Percentiles rank a stretch among this genome's conserved stretches.
Conservation (phyloP, 2,329 filamentous ascomycete genomes). For the Lachnellula cervina region DNA sequence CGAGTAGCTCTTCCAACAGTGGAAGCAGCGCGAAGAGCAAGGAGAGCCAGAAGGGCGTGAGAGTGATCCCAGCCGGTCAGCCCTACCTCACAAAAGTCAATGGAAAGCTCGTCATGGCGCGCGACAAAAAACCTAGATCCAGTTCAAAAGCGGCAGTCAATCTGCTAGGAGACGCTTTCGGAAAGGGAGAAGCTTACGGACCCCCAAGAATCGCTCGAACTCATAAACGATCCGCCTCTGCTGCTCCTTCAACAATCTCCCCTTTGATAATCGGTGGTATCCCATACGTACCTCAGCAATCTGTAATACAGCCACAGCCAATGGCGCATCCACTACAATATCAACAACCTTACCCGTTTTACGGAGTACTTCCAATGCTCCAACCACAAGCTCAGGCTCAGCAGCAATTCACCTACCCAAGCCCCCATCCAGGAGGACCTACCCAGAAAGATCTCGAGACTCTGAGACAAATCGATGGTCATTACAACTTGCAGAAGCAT, state of each 20-base stretch:
- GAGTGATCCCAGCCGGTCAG: conserved; percentile 18
- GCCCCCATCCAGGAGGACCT: conserved; percentile 7
- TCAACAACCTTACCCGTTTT: not conserved
- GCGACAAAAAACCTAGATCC: conserved; percentile 19
- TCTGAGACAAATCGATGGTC: conserved; percentile 18
- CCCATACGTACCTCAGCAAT: conserved; percentile 12
- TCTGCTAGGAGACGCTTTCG: conserved; percentile 22
- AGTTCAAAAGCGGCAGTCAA: conserved; percentile 8
- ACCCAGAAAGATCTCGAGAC: conserved; percentile 15
- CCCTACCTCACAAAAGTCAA: conserved; percentile 29
- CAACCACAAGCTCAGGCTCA: conserved; percentile 1
- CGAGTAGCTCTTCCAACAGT: not conserved
- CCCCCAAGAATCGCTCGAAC: not conserved
- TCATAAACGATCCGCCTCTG: not conserved
- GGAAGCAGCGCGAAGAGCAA: not conserved
- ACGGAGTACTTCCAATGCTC: not conserved
- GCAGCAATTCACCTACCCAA: not conserved
- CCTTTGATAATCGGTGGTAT: conserved; percentile 16
- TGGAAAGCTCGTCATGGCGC: conserved; percentile 28
- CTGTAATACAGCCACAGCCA: conserved; percentile 7
- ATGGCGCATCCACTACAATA: conserved; percentile 5
- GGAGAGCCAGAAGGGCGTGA: not conserved
- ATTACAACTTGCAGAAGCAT: conserved; percentile 11
- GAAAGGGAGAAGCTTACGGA: conserved; percentile 4
- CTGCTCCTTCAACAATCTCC: not conserved